phyloP scores from a whole-genome alignment of 129 eudicot genomes.

The Flaveria linearis region DNA sequence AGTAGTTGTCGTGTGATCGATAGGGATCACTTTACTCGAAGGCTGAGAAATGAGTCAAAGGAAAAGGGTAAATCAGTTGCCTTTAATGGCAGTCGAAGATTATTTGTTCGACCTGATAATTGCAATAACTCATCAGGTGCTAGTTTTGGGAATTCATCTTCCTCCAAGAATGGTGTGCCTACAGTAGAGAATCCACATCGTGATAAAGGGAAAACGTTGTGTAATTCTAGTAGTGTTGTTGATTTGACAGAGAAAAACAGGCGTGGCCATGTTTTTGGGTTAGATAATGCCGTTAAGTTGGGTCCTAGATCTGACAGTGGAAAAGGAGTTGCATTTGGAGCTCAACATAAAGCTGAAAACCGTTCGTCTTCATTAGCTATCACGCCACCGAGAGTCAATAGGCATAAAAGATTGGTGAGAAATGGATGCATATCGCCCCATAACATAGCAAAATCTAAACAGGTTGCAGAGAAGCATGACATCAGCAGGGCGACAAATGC shows the following conservation, averaged over 20 bases:
- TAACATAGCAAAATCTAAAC: conserved; percentile 62
- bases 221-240: conserved; percentile 34
- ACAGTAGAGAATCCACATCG: conserved; percentile 20
- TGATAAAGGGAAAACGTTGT: conserved; percentile 40
- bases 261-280: conserved; percentile 28
- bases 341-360: conserved; percentile 35
- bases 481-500: conserved; percentile 21
- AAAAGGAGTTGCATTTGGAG: conserved; percentile 30
- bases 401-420: conserved; percentile 63
- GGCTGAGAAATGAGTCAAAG: conserved; percentile 32
- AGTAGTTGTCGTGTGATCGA: conserved; percentile 28
- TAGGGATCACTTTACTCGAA: conserved; percentile 29
- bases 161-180: conserved; percentile 27
- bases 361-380: conserved; percentile 33
- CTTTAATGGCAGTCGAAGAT: conserved; percentile 33
- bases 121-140: conserved; percentile 15
- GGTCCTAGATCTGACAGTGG: conserved; percentile 34
- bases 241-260: conserved; percentile 45
- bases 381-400: conserved; percentile 35
- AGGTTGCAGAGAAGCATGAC: conserved; percentile 37
- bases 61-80: conserved; percentile 37
- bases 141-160: conserved; percentile 30
- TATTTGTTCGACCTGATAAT: conserved; percentile 29
- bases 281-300: conserved; percentile 25
- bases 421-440: conserved; percentile 80